phyloP scores from a whole-genome alignment of 441 rosid genomes.

The Gossypium gossypioides region DNA sequence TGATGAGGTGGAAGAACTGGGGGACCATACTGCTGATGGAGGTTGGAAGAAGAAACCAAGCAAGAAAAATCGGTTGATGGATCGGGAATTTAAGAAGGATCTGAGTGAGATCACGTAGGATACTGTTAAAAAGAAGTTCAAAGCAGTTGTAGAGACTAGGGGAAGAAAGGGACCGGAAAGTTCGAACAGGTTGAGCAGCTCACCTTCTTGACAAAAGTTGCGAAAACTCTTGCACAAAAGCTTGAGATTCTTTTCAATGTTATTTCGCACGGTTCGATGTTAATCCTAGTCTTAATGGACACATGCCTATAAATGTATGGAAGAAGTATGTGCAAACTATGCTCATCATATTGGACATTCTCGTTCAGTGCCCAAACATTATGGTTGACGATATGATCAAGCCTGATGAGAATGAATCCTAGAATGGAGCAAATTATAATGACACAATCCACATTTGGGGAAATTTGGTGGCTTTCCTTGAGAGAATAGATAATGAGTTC shows the following conservation, averaged over 20 bases:
- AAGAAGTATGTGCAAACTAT: conserved; percentile 55
- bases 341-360: conserved; percentile 47
- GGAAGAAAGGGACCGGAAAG: conserved; percentile 63
- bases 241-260: conserved; percentile 63
- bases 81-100: conserved; percentile 44
- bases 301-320: conserved; percentile 68
- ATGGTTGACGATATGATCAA: conserved; percentile 49
- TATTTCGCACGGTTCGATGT: conserved; percentile 69
- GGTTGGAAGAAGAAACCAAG: conserved; percentile 52
- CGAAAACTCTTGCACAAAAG: conserved; percentile 69
- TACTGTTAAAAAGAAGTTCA: conserved; percentile 57
- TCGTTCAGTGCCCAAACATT: conserved; percentile 42
- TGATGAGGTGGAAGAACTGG: conserved; percentile 23
- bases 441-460: conserved; percentile 58
- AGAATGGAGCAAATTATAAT: conserved; percentile 39
- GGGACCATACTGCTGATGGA: conserved; percentile 22
- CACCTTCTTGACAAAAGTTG: conserved; percentile 56
- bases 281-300: conserved; percentile 52
- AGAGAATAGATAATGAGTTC: conserved; percentile 56
- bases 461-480: conserved; percentile 56
- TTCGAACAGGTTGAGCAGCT: conserved; percentile 70
- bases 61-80: conserved; percentile 51
- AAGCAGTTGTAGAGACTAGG: conserved; percentile 58
- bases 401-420: conserved; percentile 61
- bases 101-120: conserved; percentile 65